Base-by-base conservation (phyloP, 2,329 filamentous ascomycete genomes). In the Paecilomyces sp. region DNA sequence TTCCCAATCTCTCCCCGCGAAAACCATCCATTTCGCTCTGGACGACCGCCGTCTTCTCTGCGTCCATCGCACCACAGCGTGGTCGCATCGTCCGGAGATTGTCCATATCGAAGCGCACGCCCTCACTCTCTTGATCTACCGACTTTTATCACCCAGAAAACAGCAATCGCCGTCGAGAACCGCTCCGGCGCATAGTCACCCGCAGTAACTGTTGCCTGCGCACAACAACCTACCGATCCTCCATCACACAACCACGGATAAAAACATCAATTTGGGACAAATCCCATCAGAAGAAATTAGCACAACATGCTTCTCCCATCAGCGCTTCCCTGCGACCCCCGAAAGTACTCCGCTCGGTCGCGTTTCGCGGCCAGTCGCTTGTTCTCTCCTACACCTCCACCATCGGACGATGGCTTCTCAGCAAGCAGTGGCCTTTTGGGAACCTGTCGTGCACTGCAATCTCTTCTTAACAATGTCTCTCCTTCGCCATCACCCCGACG, bases 1-100 rank as follows among this genome's bases (percentile, higher is more conserved):
- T 33, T 55, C 28, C 55, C 55, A 18, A 56, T 56, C 36, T 41
- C 33, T 41, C 55, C 55, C 55, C 55, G 55, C 55, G 61, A 53
- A 53, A 53, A 53, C 64, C 63, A 63, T 51, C 65, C 62, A 62
- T 28, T 30, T 12, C 55, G 13, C n/a, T 25, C 28, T 52, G 41
- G 53, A 3, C 15, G 36, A n/a, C 15, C 13, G 77, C 54, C 83
- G 83, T 47, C 90, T 89, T 74, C 81, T 83, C 68, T 75, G 77
- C 5, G 80, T 88, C 33, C 77, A 89, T 58, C 82, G 85, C 9
- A 75, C 79, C 33, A 83, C 83, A 54, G 80, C 88, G 57, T 88
- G 88, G 1, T 85, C 65, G 70, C 67, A 67, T 60, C 24, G 55
- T 62, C 63, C 68, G 67, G 68, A 64, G 41, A 34, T 22, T 52